A percentile compares a stretch with the other conserved stretches of the same genome.
Conservation (phyloP, 306 rosid genomes). For the Dryas octopetala region DNA sequence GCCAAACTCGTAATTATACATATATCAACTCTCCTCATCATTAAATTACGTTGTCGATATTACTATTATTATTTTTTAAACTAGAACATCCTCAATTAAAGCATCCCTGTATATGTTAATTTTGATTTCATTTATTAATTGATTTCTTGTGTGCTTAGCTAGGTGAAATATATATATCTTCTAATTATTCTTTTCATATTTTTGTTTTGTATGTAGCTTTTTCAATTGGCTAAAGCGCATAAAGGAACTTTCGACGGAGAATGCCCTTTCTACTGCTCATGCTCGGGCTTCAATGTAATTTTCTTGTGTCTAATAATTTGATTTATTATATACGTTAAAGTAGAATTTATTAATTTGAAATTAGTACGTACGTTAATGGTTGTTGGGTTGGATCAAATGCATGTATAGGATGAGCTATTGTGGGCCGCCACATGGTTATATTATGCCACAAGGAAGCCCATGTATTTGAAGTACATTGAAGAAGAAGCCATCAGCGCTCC, state of each 20-base stretch:
- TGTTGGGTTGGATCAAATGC: too few relatives aligned
- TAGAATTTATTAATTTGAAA: too few relatives aligned
- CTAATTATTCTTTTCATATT: background rate
- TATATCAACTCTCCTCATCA: too few relatives aligned
- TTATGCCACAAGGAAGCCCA: constrained; percentile 47
- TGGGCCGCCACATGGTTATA: constrained; percentile 97
- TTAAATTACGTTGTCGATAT: background rate
- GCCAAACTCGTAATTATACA: constrained; percentile 55
- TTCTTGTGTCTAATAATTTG: background rate
- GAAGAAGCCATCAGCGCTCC: constrained; percentile 65
- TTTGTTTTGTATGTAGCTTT: constrained; percentile 44
- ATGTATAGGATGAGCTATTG: constrained; percentile 69
- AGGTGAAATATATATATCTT: background rate
- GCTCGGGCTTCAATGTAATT: constrained; percentile 71
- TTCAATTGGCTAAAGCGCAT: constrained; percentile 53
- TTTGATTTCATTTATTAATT: background rate
- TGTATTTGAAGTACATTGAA: constrained; percentile 48
- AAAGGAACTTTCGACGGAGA: constrained; percentile 90
- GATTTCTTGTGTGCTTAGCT: too few relatives aligned
- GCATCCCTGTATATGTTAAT: background rate
- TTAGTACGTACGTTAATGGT: too few relatives aligned
- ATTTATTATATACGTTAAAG: too few relatives aligned
- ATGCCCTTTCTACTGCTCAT: constrained; percentile 97
- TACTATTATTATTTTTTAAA: background rate
- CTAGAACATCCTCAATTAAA: too few relatives aligned